Evolutionary conservation across 2,329 filamentous ascomycete species (phyloP).

Genomic region (Sporothrix schenckii): DNA sequence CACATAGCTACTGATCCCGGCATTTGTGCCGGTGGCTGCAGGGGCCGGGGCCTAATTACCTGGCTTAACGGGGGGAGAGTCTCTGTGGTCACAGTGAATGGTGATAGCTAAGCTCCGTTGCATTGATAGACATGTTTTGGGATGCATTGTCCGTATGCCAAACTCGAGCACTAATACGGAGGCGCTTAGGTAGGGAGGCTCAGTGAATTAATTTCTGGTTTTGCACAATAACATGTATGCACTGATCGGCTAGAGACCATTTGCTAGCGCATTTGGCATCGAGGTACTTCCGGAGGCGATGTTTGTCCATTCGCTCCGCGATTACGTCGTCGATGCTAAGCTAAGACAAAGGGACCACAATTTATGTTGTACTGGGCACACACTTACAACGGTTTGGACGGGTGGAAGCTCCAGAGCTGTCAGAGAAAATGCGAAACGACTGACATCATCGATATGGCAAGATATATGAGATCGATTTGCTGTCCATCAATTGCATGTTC

Average conservation of each 20-base stretch:
- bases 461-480: not conserved
- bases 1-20: no score
- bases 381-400: not conserved
- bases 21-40: no score
- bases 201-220: no score
- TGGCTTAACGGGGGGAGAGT: no score
- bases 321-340: conserved; percentile 17
- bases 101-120: no score
- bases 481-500: not conserved
- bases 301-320: not conserved
- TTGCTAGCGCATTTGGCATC: not conserved
- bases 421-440: not conserved
- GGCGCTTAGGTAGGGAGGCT: no score
- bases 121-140: no score
- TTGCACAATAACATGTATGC: no score
- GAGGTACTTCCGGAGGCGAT: not conserved
- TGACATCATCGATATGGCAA: conserved; percentile 13
- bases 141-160: no score
- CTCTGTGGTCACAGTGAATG: no score
- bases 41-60: no score
- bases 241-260: not conserved
- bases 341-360: conserved; percentile 8
- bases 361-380: not conserved
- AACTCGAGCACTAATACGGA: no score
- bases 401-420: conserved; percentile 5